These are phyloP conservation scores for Tilletia horrida DNA, from an alignment of 1,284 basidiomycete species.

Conservation along the genomic window DNA sequence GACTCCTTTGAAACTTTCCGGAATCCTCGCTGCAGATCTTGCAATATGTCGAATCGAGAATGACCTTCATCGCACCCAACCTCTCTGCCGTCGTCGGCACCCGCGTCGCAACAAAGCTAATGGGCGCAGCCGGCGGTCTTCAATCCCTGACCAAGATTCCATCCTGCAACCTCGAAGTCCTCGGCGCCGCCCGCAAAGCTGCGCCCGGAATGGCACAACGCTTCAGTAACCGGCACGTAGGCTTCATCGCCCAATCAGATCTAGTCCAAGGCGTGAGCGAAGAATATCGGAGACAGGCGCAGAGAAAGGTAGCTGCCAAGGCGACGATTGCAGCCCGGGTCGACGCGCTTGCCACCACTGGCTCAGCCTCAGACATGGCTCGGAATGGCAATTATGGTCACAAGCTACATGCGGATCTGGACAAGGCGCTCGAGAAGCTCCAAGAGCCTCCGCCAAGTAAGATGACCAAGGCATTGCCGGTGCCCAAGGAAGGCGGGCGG, in stretches of 20 bases:
- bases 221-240: slow-evolving; percentile 78
- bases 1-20: slow-evolving; percentile 1
- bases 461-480: slow-evolving; percentile 88
- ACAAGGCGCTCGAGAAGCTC: slow-evolving; percentile 84
- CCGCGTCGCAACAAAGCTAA: slow-evolving; percentile 92
- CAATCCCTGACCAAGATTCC: slow-evolving; percentile 89
- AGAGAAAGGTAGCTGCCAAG: slow-evolving; percentile 89
- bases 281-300: slow-evolving; percentile 88
- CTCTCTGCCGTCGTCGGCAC: slow-evolving; percentile 96
- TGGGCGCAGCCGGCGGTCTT: slow-evolving; percentile 93
- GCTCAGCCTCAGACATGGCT: background rate
- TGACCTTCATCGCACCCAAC: slow-evolving; percentile 96
- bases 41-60: slow-evolving; percentile 96
- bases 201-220: slow-evolving; percentile 72
- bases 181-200: slow-evolving; percentile 88
- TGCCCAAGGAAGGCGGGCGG: slow-evolving; percentile 86
- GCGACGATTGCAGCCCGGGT: slow-evolving; percentile 84
- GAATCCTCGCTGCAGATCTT: slow-evolving; percentile 67
- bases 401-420: slow-evolving; percentile 75
- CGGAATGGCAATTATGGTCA: slow-evolving; percentile 77
- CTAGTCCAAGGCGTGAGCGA: slow-evolving; percentile 78
- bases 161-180: slow-evolving; percentile 88
- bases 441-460: slow-evolving; percentile 92
- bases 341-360: slow-evolving; percentile 64
- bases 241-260: slow-evolving; percentile 91